Base-by-base conservation (phyloP, 2,329 filamentous ascomycete genomes). In the Trichoderma aggressivum region DNA sequence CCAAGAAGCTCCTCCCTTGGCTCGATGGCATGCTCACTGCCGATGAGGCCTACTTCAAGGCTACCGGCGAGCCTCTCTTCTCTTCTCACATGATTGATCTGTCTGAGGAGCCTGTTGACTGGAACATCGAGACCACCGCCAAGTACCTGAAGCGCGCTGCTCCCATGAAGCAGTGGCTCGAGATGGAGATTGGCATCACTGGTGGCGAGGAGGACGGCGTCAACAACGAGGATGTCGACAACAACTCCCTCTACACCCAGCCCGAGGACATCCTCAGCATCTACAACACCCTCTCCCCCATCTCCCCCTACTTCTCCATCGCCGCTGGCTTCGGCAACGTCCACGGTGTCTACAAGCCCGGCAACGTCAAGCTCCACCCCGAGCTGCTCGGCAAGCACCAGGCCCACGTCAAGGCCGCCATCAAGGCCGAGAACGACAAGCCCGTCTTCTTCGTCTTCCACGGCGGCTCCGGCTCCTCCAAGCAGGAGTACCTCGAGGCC, bases 401-500 rank as follows among this genome's bases (percentile, higher is more conserved):
- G 87, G 88, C 87, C 75, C 94, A 92, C 84, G 93, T 98, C 83
- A 90, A 93, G 84, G 90, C 95, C 84, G 89, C 97, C 87, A 89
- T 91, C 75, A 83, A 84, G 76, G 85, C 88, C 78, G 85, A 88
- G 77, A 89, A 92, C 75, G 88, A 92, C 81, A 98, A 98, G 91
- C 96, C 96, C 77, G 93, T 98, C 81, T 98, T 94, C 90, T 94
- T 99, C 80, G 96, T 99, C 83, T 99, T 99, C 92, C 96, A 99
- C 89, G 96, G 96, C 80, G 96, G 96, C 79, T 97, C 93, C 75
- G 96, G 96, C 77, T 97, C 93, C 75, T 88, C 88, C 82, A 97
- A 97, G 87, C 84, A 93, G 77, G 96, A 99, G 86, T 99, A 92
- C 89, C 87, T 86, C 74, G 90, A 94, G 78, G 95, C 94, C 80